phyloP scores from a whole-genome alignment of 768 basidiomycete genomes.

The Amanita inopinata region DNA sequence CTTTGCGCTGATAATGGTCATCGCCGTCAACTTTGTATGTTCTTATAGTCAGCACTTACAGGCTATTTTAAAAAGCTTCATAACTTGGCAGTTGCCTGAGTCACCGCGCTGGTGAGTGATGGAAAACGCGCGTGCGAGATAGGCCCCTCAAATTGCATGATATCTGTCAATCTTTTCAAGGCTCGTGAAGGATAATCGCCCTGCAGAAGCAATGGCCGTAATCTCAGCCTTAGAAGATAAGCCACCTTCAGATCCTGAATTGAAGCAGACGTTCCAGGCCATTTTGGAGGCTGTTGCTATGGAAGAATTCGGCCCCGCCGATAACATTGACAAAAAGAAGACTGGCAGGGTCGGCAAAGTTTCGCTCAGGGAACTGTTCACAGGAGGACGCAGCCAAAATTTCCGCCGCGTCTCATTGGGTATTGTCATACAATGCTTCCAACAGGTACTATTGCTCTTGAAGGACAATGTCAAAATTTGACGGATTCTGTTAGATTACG shows the following conservation, averaged over 20 bases:
- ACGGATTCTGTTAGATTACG: slow-evolving; percentile 28
- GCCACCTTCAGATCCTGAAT: slow-evolving; percentile 32
- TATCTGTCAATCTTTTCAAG: too few species aligned
- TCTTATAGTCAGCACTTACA: background rate
- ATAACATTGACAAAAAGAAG: slow-evolving; percentile 4
- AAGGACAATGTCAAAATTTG: background rate
- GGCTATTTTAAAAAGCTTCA: background rate
- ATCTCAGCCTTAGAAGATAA: slow-evolving; percentile 54
- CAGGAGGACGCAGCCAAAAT: slow-evolving; percentile 48
- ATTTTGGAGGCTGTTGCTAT: slow-evolving; percentile 43
- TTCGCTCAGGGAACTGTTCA: slow-evolving; percentile 45
- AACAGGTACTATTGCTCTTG: slow-evolving; percentile 28
- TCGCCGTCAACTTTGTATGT: slow-evolving; percentile 39
- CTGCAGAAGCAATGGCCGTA: slow-evolving; percentile 48
- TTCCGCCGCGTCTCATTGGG: slow-evolving; percentile 48
- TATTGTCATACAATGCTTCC: slow-evolving; percentile 53
- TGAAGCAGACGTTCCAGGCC: slow-evolving; percentile 42
- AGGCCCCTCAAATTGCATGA: too few species aligned
- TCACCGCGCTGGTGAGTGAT: slow-evolving; percentile 49
- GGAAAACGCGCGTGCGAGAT: too few species aligned
- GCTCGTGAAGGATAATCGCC: slow-evolving; percentile 45
- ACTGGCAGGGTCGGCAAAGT: slow-evolving; percentile 17
- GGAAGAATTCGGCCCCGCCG: slow-evolving; percentile 21
- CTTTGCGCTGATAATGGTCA: slow-evolving; percentile 44
- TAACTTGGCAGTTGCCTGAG: slow-evolving; percentile 36